A percentile compares a stretch with the other conserved stretches of the same genome.
Evolutionary conservation across 306 rosid species (phyloP).

Genomic region (Heteromeles arbutifolia): DNA sequence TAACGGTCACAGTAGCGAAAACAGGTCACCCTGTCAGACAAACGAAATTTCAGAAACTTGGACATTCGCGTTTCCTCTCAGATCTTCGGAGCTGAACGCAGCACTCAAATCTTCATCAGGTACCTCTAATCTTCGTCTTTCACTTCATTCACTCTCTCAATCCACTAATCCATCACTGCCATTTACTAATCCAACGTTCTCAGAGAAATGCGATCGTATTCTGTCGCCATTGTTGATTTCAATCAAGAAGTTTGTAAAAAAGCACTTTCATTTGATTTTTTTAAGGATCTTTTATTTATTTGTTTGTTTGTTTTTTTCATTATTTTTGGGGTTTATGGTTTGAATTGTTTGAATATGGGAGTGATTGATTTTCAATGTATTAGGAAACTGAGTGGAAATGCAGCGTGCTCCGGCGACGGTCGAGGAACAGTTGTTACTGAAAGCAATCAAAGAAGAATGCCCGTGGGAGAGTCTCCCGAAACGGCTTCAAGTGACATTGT

Average conservation of each 20-base stretch:
- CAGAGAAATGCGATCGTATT: not conserved
- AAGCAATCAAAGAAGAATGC: conserved; percentile 76
- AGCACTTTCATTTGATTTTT: not conserved
- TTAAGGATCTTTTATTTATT: not conserved
- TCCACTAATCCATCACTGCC: not conserved
- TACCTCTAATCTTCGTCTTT: not conserved
- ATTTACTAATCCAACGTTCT: not conserved
- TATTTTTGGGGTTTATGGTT: not conserved
- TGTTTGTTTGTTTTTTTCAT: not conserved
- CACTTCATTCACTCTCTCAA: not conserved
- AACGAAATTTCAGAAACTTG: not conserved
- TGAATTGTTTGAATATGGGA: conserved; percentile 1
- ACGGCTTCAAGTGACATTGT: conserved; percentile 61
- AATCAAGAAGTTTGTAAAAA: not conserved
- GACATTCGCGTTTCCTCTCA: not conserved
- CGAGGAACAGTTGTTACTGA: conserved; percentile 65
- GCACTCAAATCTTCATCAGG: not conserved
- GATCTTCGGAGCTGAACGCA: not conserved
- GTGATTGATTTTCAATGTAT: not conserved
- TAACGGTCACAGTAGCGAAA: not conserved
- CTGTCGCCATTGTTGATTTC: not conserved
- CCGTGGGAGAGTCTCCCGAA: conserved; percentile 77
- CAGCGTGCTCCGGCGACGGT: conserved; percentile 49
- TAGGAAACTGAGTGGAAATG: conserved; percentile 43
- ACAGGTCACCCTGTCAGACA: not conserved